Evolutionary conservation across 108 stramenopile species (phyloP).

Genomic region (Skeletonema marinoi): DNA sequence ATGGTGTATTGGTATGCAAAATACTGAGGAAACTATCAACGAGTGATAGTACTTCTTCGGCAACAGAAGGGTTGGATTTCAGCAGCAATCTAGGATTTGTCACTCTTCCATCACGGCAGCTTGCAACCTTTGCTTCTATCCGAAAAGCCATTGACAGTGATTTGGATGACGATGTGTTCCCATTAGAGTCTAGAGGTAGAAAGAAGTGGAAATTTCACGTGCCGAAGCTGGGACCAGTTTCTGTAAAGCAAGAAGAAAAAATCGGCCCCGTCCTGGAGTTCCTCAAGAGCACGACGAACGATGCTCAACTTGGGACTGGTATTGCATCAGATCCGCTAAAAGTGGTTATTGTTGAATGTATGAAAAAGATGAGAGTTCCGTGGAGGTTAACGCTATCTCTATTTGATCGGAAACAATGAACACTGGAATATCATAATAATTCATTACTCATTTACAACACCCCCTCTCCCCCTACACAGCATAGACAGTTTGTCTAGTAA

Average conservation of each 20-base stretch:
- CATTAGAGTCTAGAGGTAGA: constrained; percentile 14
- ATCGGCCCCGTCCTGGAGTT: constrained; percentile 68
- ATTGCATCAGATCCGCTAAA: constrained; percentile 60
- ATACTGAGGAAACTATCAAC: constrained; percentile 26
- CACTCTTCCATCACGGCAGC: constrained; percentile 55
- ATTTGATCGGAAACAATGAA: not conserved
- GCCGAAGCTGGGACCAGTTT: constrained; percentile 77
- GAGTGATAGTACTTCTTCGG: not conserved
- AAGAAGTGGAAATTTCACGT: constrained; percentile 75
- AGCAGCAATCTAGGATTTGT: constrained; percentile 75
- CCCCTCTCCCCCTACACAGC: not conserved
- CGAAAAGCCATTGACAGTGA: constrained; percentile 60
- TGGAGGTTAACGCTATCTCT: not conserved
- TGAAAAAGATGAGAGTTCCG: not conserved
- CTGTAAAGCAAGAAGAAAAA: constrained; percentile 65
- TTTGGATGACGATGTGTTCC: constrained; percentile 57
- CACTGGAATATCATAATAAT: not conserved
- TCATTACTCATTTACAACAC: not conserved
- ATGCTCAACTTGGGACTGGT: constrained; percentile 60
- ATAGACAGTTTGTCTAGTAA: not conserved
- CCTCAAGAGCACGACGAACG: constrained; percentile 44
- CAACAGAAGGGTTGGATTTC: constrained; percentile 25
- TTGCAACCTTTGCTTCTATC: constrained; percentile 64
- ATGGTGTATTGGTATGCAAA: constrained; percentile 47
- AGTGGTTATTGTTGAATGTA: constrained; percentile 45